Percentiles rank a stretch among this genome's conserved stretches.
Evolutionary conservation across 108 stramenopile genomes (phyloP).

Genomic region (Conticribra guillardii): DNA sequence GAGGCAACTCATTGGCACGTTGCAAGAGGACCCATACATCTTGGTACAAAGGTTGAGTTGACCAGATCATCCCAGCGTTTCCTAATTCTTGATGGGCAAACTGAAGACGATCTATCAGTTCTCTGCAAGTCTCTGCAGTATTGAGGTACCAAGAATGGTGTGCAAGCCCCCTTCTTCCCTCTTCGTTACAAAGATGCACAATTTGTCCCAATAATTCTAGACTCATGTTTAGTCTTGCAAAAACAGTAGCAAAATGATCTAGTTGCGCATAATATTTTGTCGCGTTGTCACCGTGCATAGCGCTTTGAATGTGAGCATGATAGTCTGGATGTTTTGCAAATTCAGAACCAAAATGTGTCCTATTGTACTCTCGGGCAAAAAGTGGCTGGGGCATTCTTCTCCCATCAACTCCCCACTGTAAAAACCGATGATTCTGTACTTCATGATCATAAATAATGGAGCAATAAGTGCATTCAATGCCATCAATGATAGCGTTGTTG

Average conservation of each 20-base stretch:
- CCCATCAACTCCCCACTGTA: background rate
- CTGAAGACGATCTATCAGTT: background rate
- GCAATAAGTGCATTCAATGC: conserved; percentile 36
- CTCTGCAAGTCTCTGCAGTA: conserved; percentile 6
- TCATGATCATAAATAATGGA: conserved; percentile 4
- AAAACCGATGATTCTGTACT: background rate
- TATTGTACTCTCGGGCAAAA: conserved; percentile 14
- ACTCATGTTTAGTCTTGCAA: conserved; percentile 7
- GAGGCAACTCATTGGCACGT: background rate
- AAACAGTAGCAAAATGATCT: conserved; percentile 7
- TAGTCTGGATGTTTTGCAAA: conserved; percentile 1
- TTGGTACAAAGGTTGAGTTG: conserved; percentile 1
- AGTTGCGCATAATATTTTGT: background rate
- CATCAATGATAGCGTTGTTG: conserved; percentile 17
- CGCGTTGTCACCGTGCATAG: conserved; percentile 3
- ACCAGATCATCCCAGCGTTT: background rate
- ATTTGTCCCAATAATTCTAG: conserved; percentile 8
- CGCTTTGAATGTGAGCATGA: background rate
- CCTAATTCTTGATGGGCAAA: background rate
- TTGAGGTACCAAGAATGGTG: conserved; percentile 16
- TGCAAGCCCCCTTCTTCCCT: background rate
- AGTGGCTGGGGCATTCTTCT: conserved; percentile 1
- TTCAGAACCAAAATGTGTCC: background rate
- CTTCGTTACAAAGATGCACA: conserved; percentile 10
- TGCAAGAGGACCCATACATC: conserved; percentile 3